Base-by-base conservation (phyloP, 2,329 filamentous ascomycete genomes). In the Fusarium succisae region DNA sequence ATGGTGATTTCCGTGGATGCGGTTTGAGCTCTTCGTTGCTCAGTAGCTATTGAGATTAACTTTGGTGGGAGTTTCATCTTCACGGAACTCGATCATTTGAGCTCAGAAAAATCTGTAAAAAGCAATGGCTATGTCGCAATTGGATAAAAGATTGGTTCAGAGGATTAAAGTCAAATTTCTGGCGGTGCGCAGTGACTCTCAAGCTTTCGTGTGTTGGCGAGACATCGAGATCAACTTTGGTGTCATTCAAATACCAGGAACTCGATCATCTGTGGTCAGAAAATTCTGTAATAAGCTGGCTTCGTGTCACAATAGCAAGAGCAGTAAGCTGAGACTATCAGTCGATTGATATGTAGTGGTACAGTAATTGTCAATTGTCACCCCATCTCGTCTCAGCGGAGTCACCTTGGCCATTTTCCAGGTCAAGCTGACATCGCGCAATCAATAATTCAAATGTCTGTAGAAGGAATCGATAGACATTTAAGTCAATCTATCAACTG, bases 261-360 rank as follows among this genome's bases (percentile, higher is more conserved):
- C 26, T 47, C 18, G 45, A 20, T 20, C 26, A 30, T 30, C 20
- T 47, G 12, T 14, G 8, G 13, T 30, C 45, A 22, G 45, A 30
- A 48, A 50, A 50, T 3, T 32, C 5, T 17, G 14, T 4, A 4
- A 32, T 32, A 50, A 32, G 28, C 28, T 50, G 9, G 0, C 5
- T 3, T 3, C 2, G 5, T 50, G 14, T 32, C 10, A 20, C 28
- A 6, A n/a, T 8, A 8, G 0, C 20, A 11, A 2, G 8, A 0
- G 4, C 26, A 48, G 22, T 11, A 48, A 6, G 15, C 2, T 5
- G 20, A n/a, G 26, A 30, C 1, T 17, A 30, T 17, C 5, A 8
- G 8, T 17, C 5, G 4, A 30, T n/a, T 9, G 4, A 30, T 30
- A 22, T 17, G 45, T 50, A 14, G 28, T 4, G 14, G 5, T 32